Evolutionary conservation across 225 moss, liverwort and hornwort genomes (phyloP), one percentile per base, ranked within the genome.

Genomic region (Asterella californica): DNA sequence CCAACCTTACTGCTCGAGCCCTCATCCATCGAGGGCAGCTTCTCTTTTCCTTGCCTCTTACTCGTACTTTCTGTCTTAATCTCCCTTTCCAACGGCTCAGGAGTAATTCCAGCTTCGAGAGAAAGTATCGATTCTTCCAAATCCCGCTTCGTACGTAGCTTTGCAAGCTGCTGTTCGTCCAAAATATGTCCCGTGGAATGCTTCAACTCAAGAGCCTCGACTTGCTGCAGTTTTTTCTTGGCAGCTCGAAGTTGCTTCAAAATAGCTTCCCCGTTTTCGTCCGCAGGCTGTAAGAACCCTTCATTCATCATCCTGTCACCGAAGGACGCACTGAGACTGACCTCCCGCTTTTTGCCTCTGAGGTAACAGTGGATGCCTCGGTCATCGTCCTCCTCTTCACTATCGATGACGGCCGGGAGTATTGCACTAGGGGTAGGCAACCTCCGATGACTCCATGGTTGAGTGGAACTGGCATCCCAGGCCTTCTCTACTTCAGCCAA

Each of bases 211-310:
- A 95, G 93, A 59, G 91, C 91, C 80, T 99, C 97, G 74, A 95
- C 92, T 85, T 99, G 97, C 83, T 99, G 97, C 80, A 99, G 82
- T 80, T 99, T 99, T 82, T 95, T 99, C 66, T 92, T 87, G 22
- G 88, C 88, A 76, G 97, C 97, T 72, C 97, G 85, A 75, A 89
- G 68, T 81, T 93, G 97, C 80, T 92, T 99, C 80, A 83, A 83
- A 30, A 99, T 83, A 74, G 88, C 85, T 79, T 89, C 90, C 53
- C 90, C 86, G 82, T 77, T 91, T 79, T 82, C 83, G 70, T 86
- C 86, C 45, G 82, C 81, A 27, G 88, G 83, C 34, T 88, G 86
- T 37, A 92, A 79, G 65, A 91, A 92, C 60, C 92, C 88, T 82
- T 90, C 89, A 86, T 52, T 85, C 50, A 87, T 66, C 70, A 79